Evolutionary conservation across 192 early-diverging fungal species (phyloP), one percentile per base, ranked within the genome.

Genomic region (Jimgerdemannia lactiflua): DNA sequence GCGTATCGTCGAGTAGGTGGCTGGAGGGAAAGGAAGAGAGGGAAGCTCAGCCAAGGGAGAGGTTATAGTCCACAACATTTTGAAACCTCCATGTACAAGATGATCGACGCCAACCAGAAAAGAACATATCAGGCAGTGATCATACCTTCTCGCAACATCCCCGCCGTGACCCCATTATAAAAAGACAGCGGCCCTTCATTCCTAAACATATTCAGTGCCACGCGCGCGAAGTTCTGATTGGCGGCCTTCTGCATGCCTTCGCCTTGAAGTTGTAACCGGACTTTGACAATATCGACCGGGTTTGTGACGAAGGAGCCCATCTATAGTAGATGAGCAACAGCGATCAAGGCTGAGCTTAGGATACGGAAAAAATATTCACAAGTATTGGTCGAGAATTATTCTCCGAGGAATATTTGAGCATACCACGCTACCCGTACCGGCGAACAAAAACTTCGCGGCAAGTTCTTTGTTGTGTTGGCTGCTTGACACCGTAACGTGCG

Each of bases 251-350:
- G 2, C 7, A 66, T 59, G 11, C 75, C 73, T 42, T 82, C 81
- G 18, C 81, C 81, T 39, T 82, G 81, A 10, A 82, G 73, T 42
- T 82, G 81, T n/a, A 79, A 73, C 7, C 81, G 78, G 17, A 78
- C 78, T 59, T 82, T 82, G 70, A 82, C 76, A n/a, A 82, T 78
- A 79, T 41, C 67, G 67, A 68, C 19, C 67, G 67, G 67, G 40
- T 68, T 68, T 18, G 67, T 68, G 8, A 41, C 67, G 9, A 68
- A 39, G 40, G 67, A 39, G 67, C 67, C 67, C 18, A 68, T 20
- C 67, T 68, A 68, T 68, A 2, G 19, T 14, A 39, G 6, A 9
- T 6, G 6, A 20, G 18, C 19, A 68, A 68, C 6, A 68, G 18
- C 6, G 18, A 68, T 4, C 49, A 14, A 6, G 14, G 49, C 9